Percentiles rank a stretch among this genome's conserved stretches.
These are phyloP conservation scores for Xylariales sp. DNA, from an alignment of 2,329 filamentous ascomycete genomes.

Conservation along the genomic window DNA sequence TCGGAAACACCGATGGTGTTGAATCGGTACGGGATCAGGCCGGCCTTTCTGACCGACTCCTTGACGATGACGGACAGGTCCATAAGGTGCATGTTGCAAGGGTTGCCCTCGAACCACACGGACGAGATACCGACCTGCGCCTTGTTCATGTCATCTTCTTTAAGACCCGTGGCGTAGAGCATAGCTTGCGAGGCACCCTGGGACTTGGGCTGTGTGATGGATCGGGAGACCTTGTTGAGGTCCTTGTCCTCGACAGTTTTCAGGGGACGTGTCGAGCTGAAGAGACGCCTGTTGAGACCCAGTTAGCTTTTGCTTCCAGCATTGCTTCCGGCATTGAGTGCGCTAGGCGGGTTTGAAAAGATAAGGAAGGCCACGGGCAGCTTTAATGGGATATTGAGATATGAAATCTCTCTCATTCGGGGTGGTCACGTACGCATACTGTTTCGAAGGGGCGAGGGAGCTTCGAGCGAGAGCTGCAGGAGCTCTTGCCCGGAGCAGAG, in stretches of 20 bases:
- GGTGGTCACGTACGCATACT: conserved; percentile 24
- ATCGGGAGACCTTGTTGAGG: conserved; percentile 79
- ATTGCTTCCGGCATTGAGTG: not conserved
- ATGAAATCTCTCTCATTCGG: no score
- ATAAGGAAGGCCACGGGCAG: no score
- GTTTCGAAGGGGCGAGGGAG: conserved; percentile 16
- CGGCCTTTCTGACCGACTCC: conserved; percentile 60
- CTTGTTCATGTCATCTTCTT: conserved; percentile 86
- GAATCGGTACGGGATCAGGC: conserved; percentile 91
- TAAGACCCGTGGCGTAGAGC: conserved; percentile 92
- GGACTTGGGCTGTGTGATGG: conserved; percentile 94
- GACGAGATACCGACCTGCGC: conserved; percentile 97
- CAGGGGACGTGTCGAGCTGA: conserved; percentile 46
- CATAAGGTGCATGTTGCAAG: conserved; percentile 98
- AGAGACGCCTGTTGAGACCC: conserved; percentile 39
- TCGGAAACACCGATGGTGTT: conserved; percentile 98
- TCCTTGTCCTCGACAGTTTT: conserved; percentile 42
- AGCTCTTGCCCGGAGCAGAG: conserved; percentile 24
- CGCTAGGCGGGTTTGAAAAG: no score
- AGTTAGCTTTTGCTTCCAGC: not conserved
- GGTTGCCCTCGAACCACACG: conserved; percentile 97
- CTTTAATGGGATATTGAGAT: not conserved
- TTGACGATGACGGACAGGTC: conserved; percentile 76
- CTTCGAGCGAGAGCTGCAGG: conserved; percentile 21
- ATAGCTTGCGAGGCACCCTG: conserved; percentile 98